These are phyloP conservation scores for Pleurozium schreberi DNA, from an alignment of 225 moss, liverwort and hornwort genomes.

Conservation along the genomic window DNA sequence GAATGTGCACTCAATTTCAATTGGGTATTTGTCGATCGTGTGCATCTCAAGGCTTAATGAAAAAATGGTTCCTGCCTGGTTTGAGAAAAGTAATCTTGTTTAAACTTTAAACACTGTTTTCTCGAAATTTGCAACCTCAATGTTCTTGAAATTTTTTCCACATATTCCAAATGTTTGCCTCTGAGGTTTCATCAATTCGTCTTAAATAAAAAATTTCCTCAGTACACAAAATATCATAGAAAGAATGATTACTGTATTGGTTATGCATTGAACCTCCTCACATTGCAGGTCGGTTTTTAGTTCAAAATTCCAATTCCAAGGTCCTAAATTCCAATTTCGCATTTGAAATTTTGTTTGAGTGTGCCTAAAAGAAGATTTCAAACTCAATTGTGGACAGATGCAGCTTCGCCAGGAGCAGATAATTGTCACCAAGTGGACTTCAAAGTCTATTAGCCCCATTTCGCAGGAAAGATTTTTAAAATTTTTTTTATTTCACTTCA, in stretches of 20 bases:
- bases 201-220: background rate
- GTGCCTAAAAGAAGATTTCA: background rate
- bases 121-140: background rate
- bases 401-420: no score
- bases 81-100: background rate
- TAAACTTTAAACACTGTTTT: rapidly evolving
- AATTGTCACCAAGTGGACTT: background rate
- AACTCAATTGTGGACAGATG: background rate
- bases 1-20: background rate
- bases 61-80: no score
- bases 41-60: background rate
- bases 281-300: no score
- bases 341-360: background rate
- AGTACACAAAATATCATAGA: background rate
- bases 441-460: rapidly evolving
- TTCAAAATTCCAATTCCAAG: no score
- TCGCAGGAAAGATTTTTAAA: rapidly evolving
- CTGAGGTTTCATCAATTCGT: no score
- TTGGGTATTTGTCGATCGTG: background rate
- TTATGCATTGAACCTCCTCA: rapidly evolving
- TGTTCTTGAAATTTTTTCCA: background rate
- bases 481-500: background rate
- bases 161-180: background rate
- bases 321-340: background rate
- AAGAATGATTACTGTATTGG: no score